These are phyloP conservation scores for Neckera pumila DNA, from an alignment of 225 moss, liverwort and hornwort genomes.

Conservation along the genomic window DNA sequence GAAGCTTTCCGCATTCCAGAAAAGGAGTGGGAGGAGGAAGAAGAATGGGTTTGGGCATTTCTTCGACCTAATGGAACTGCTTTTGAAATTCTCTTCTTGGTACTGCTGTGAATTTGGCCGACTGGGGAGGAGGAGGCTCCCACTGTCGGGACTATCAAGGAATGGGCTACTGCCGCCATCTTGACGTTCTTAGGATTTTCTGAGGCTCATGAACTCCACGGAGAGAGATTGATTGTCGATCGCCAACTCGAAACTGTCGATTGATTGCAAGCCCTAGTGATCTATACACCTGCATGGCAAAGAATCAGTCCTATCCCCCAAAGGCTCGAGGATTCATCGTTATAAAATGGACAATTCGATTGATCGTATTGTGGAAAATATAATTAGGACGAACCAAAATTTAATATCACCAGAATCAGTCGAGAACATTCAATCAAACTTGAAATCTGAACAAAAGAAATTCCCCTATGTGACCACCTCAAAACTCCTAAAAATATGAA, in stretches of 20 bases:
- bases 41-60: constrained; percentile 17
- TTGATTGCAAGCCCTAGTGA: background rate
- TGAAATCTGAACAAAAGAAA: background rate
- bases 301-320: background rate
- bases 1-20: constrained; percentile 70
- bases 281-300: background rate
- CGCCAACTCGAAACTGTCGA: background rate
- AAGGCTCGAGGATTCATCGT: background rate
- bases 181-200: background rate
- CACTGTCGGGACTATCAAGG: constrained; percentile 39
- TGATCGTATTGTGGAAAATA: background rate
- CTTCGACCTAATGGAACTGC: constrained; percentile 21
- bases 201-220: constrained; percentile 3
- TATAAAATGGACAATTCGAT: background rate
- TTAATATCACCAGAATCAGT: background rate
- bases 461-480: background rate
- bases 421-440: background rate
- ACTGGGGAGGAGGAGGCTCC: constrained; percentile 18
- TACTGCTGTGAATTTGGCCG: constrained; percentile 35
- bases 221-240: background rate
- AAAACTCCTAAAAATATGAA: background rate
- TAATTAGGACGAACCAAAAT: background rate
- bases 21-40: constrained; percentile 40
- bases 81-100: constrained; percentile 38
- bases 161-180: constrained; percentile 65